A percentile compares a stretch with the other conserved stretches of the same genome.
Conservation (phyloP, 306 rosid genomes). For the Macrotyloma uniflorum region DNA sequence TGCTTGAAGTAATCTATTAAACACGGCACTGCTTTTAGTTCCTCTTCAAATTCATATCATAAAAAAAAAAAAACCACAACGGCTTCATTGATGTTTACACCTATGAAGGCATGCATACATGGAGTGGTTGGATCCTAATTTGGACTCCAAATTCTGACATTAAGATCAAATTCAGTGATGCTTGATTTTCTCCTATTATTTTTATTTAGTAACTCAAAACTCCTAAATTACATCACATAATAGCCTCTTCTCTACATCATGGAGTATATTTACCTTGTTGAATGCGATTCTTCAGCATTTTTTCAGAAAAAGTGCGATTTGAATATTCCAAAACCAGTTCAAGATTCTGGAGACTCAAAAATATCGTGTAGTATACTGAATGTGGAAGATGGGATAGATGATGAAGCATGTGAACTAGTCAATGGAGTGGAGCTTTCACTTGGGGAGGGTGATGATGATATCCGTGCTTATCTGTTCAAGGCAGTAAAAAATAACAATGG, state of each 20-base stretch:
- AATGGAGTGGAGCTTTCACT: constrained; percentile 73
- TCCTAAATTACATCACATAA: neutral
- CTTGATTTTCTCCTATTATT: neutral
- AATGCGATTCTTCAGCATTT: constrained; percentile 63
- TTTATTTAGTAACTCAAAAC: neutral
- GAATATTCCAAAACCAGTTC: constrained; percentile 38
- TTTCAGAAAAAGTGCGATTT: constrained; percentile 56
- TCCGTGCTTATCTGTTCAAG: constrained; percentile 69
- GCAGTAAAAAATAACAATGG: constrained; percentile 85
- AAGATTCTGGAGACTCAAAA: constrained; percentile 36
- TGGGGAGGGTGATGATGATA: constrained; percentile 56
- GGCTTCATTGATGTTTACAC: neutral
- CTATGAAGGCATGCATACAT: neutral
- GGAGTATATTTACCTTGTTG: constrained; percentile 16
- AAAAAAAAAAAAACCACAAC: neutral
- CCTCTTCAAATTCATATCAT: neutral
- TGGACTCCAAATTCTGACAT: constrained; percentile 7
- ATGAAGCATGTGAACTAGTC: constrained; percentile 77
- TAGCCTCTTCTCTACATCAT: neutral
- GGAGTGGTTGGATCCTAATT: neutral
- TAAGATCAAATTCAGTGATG: neutral
- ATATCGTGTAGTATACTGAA: constrained; percentile 52
- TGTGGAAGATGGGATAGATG: constrained; percentile 51
- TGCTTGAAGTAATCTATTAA: neutral
- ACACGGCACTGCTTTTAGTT: neutral